These are phyloP conservation scores for Entamoeba dispar DNA, from an alignment of 208 protist species.

Conservation along the genomic window DNA sequence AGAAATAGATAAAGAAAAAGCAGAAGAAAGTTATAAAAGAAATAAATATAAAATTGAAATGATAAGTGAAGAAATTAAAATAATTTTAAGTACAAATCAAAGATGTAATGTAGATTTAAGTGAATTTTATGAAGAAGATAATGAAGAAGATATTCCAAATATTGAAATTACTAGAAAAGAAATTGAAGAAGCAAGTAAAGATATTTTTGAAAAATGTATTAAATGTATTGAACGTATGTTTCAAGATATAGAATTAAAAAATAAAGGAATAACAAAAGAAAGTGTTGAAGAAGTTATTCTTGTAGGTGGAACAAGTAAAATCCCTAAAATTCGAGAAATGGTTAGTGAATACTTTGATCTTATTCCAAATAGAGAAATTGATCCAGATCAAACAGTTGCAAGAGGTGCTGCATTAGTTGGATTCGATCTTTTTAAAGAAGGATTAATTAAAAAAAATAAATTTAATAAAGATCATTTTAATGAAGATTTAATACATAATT, in stretches of 20 bases:
- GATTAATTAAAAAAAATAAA: constrained; percentile 43
- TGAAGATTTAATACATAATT: too few relatives aligned
- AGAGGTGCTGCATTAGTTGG: constrained; percentile 87
- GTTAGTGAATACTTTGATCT: constrained; percentile 81
- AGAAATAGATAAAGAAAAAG: neutral
- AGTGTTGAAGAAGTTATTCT: constrained; percentile 83
- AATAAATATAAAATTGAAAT: neutral
- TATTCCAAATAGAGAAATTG: constrained; percentile 73
- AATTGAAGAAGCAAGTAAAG: constrained; percentile 84
- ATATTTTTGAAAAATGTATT: constrained; percentile 80
- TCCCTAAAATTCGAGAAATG: constrained; percentile 82
- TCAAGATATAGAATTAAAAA: constrained; percentile 57
- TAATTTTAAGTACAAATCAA: constrained; percentile 63
- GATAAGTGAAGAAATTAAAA: constrained; percentile 72
- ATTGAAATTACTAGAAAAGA: constrained; percentile 70
- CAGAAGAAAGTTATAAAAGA: constrained; percentile 29
- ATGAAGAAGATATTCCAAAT: constrained; percentile 62
- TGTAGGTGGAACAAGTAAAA: constrained; percentile 74
- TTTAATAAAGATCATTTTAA: too few relatives aligned
- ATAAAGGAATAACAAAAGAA: constrained; percentile 45
- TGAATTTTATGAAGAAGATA: constrained; percentile 70
- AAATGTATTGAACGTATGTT: constrained; percentile 66
- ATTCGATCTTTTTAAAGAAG: constrained; percentile 54
- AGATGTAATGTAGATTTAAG: constrained; percentile 71
- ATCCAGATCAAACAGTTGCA: constrained; percentile 89